These are phyloP conservation scores for Phialemonium atrogriseum DNA, from an alignment of 2,329 filamentous ascomycete genomes.

Conservation along the genomic window DNA sequence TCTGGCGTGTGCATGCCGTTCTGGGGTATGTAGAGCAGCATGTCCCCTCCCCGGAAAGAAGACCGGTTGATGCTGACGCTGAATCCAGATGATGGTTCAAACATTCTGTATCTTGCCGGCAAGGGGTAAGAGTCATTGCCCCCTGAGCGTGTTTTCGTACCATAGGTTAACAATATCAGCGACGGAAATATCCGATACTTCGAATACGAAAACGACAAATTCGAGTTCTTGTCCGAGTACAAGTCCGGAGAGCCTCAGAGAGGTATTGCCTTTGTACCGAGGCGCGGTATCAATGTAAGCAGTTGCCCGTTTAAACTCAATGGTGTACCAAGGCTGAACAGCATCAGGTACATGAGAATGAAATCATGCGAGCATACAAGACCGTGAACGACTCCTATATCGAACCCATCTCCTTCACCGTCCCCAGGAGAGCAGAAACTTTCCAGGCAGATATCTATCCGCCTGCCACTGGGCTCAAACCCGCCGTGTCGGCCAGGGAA, in stretches of 20 bases:
- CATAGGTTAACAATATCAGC: constrained; percentile 31
- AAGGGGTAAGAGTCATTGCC: constrained; percentile 96
- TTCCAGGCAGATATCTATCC: constrained; percentile 98
- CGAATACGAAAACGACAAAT: constrained; percentile 97
- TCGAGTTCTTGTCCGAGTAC: constrained; percentile 94
- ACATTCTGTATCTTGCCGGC: constrained; percentile 91
- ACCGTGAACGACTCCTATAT: constrained; percentile 92
- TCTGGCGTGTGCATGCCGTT: constrained; percentile 99
- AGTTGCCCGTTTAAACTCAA: constrained; percentile 5
- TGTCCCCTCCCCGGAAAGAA: too few species aligned
- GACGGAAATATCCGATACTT: constrained; percentile 99
- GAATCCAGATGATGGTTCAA: constrained; percentile 74
- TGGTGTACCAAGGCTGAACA: constrained; percentile 11
- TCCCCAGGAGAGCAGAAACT: constrained; percentile 83
- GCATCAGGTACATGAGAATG: constrained; percentile 77
- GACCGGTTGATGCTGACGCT: too few species aligned
- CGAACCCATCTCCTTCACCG: constrained; percentile 95
- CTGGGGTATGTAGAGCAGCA: constrained; percentile 78
- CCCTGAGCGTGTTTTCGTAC: constrained; percentile 11
- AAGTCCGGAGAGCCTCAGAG: constrained; percentile 94
- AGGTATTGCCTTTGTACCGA: constrained; percentile 88
- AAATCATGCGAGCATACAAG: constrained; percentile 93
- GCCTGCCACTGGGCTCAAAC: constrained; percentile 69
- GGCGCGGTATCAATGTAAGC: constrained; percentile 82
- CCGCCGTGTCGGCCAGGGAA: constrained; percentile 70